Evolutionary conservation across 768 basidiomycete genomes (phyloP).

Genomic region (Mycena capillaripes): DNA sequence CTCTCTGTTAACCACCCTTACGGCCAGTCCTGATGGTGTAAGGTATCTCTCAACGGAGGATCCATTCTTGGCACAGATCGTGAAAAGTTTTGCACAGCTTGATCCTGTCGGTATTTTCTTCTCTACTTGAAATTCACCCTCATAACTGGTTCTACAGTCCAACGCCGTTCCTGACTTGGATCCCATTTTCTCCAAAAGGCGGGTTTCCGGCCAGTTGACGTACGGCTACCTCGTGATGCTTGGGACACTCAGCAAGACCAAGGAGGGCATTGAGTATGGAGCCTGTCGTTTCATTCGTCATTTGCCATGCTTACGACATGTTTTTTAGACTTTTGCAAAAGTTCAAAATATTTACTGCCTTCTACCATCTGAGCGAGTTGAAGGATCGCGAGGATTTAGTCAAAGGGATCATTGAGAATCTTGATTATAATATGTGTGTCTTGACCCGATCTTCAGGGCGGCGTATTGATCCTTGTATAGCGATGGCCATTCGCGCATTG

Average conservation of each 20-base stretch:
- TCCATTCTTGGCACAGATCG: constrained; percentile 85
- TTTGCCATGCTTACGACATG: constrained; percentile 7
- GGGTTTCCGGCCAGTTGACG: constrained; percentile 86
- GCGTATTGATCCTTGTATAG: constrained; percentile 55
- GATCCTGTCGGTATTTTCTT: constrained; percentile 77
- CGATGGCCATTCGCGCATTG: constrained; percentile 94
- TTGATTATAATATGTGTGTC: constrained; percentile 91
- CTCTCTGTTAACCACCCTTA: constrained; percentile 83
- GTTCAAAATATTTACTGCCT: constrained; percentile 93
- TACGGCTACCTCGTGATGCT: constrained; percentile 97
- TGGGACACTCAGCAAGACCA: constrained; percentile 88
- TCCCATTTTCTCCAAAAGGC: constrained; percentile 87
- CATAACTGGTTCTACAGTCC: constrained; percentile 59
- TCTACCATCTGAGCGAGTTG: constrained; percentile 95
- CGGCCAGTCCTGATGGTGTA: constrained; percentile 86
- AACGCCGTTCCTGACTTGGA: constrained; percentile 81
- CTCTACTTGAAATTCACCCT: neutral
- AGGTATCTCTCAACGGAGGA: constrained; percentile 88
- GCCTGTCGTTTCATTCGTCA: neutral
- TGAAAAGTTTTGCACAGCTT: constrained; percentile 90
- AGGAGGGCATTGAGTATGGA: constrained; percentile 90
- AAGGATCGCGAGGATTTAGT: constrained; percentile 93
- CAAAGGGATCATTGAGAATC: constrained; percentile 89
- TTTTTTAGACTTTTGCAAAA: constrained; percentile 87
- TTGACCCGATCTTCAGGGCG: constrained; percentile 8